A percentile compares a stretch with the other conserved stretches of the same genome.
phyloP scores from a whole-genome alignment of 257 asterid species.

The Nicotiana paniculata region DNA sequence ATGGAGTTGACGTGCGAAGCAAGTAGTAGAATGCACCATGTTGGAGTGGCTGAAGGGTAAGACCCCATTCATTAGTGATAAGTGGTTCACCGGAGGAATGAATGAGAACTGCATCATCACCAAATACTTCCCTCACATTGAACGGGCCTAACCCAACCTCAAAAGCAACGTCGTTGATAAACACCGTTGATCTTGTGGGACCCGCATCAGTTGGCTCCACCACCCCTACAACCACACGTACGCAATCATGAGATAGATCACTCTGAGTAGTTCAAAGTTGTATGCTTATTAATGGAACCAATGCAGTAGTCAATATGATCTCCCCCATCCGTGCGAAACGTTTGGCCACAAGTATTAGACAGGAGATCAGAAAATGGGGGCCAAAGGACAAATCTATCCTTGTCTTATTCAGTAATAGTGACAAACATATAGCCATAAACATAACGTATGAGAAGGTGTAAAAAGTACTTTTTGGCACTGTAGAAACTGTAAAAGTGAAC shows the following conservation, averaged over 20 bases:
- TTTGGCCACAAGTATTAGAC: conserved; percentile 19
- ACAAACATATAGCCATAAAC: conserved; percentile 25
- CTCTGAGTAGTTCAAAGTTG: background rate
- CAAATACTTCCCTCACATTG: conserved; percentile 73
- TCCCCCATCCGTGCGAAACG: conserved; percentile 52
- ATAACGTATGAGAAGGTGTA: conserved; percentile 13
- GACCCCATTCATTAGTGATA: conserved; percentile 72
- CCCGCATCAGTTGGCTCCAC: conserved; percentile 10
- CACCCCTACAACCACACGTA: conserved; percentile 41
- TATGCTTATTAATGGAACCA: background rate
- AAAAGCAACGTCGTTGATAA: conserved; percentile 78
- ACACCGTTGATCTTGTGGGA: conserved; percentile 61
- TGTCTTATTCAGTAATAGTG: conserved; percentile 26
- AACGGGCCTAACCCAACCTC: conserved; percentile 69
- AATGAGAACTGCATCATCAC: conserved; percentile 72
- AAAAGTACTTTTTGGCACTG: background rate
- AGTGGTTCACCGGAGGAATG: conserved; percentile 78
- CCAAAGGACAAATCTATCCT: conserved; percentile 36
- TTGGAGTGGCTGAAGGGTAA: conserved; percentile 68
- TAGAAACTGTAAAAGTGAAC: conserved; percentile 1
- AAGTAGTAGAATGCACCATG: conserved; percentile 75
- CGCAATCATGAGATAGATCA: conserved; percentile 21
- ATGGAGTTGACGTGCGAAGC: conserved; percentile 44
- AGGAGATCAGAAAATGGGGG: conserved; percentile 26
- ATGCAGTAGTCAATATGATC: conserved; percentile 22